A percentile compares a stretch with the other conserved stretches of the same genome.
phyloP scores from a whole-genome alignment of 176 grass and related monocot species.

The Rhynchospora breviuscula region DNA sequence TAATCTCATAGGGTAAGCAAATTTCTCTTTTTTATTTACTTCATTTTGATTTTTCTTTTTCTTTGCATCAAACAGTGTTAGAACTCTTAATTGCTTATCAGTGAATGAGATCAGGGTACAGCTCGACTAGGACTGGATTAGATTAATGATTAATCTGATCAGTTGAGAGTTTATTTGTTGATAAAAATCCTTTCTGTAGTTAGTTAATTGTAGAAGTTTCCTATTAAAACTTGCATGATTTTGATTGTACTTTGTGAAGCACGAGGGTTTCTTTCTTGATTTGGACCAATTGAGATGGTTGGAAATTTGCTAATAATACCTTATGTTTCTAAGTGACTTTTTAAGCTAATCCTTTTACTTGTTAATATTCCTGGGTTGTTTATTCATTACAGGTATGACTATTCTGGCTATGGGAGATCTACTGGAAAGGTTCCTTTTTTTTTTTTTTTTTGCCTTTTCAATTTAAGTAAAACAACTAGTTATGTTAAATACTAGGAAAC shows the following conservation, averaged over 20 bases:
- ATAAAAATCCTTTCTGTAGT: background rate
- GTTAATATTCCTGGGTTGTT: slow-evolving; percentile 17
- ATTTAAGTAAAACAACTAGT: background rate
- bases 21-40: background rate
- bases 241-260: background rate
- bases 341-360: background rate
- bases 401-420: slow-evolving; percentile 81
- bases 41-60: background rate
- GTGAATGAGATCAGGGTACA: background rate
- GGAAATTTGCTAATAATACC: background rate
- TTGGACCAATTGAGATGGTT: background rate
- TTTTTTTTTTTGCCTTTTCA: slow-evolving; percentile 25
- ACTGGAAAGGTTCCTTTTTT: slow-evolving; percentile 63
- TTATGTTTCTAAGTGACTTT: background rate
- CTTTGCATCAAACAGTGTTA: background rate
- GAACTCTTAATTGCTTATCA: background rate
- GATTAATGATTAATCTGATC: slow-evolving; percentile 4
- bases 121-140: background rate
- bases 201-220: background rate
- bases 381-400: slow-evolving; percentile 65
- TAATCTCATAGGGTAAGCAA: slow-evolving; percentile 23
- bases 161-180: slow-evolving; percentile 5
- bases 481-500: background rate
- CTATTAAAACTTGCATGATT: slow-evolving; percentile 1
- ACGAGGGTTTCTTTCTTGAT: slow-evolving; percentile 7